phyloP scores from a whole-genome alignment of 2,329 filamentous ascomycete genomes.

The Emydomyces testavorans region DNA sequence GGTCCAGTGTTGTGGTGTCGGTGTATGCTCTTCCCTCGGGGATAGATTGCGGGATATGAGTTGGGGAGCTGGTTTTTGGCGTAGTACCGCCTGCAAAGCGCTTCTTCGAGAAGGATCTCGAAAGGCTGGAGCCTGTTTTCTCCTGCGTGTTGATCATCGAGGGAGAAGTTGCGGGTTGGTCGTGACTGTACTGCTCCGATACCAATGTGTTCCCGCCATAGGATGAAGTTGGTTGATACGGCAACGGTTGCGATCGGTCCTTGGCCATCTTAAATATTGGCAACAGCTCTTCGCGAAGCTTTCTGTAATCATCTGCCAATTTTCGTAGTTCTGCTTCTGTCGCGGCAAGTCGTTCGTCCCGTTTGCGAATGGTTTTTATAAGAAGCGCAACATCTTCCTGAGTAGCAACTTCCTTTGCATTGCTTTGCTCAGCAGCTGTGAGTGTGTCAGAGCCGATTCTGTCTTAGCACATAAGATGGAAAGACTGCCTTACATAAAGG shows the following conservation, averaged over 20 bases:
- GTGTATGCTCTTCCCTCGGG: constrained; percentile 53
- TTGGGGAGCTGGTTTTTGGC: constrained; percentile 67
- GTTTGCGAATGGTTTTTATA: constrained; percentile 75
- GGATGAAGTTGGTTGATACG: constrained; percentile 37
- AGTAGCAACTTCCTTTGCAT: constrained; percentile 73
- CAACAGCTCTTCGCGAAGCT: constrained; percentile 79
- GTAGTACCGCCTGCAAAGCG: constrained; percentile 55
- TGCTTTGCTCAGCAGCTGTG: constrained; percentile 76
- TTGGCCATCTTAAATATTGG: constrained; percentile 84
- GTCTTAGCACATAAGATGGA: background rate
- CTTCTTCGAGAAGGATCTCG: constrained; percentile 65
- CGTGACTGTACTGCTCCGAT: constrained; percentile 24
- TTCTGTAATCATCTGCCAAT: constrained; percentile 77
- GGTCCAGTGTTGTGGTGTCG: constrained; percentile 48
- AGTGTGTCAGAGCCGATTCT: constrained; percentile 4
- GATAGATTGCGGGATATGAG: constrained; percentile 53
- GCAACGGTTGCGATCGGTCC: constrained; percentile 79
- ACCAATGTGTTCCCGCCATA: constrained; percentile 19
- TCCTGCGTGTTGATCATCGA: constrained; percentile 26
- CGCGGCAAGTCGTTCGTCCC: constrained; percentile 78
- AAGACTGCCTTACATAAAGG: constrained; percentile 62
- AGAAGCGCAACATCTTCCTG: constrained; percentile 87
- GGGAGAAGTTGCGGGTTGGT: constrained; percentile 32
- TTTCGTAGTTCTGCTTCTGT: constrained; percentile 74
- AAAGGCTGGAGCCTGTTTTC: constrained; percentile 45